Evolutionary conservation across 192 early-diverging fungal genomes (phyloP), one percentile per base, ranked within the genome.

Genomic region (Entomortierella parvispora): DNA sequence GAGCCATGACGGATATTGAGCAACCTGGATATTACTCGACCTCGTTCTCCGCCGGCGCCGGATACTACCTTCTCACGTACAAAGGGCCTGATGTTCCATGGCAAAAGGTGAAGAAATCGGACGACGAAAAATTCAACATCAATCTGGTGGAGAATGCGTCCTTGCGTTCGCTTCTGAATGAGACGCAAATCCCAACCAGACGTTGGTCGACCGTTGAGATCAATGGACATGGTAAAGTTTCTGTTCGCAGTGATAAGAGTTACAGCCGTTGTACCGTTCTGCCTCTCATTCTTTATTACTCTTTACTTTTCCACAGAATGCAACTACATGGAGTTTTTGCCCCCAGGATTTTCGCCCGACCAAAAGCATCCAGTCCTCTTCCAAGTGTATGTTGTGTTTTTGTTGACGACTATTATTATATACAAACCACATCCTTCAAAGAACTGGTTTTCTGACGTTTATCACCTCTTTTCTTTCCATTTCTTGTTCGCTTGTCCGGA

Each of bases 311-410:
- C 49, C 9, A 14, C 67, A 66, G 83, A 87, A 43, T 84, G 97
- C 72, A 95, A 96, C 76, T 93, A 90, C 15, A 90, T 91, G 84
- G 87, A 93, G 45, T 87, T 90, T 18, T 85, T 91, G 28, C 96
- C 96, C 50, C 88, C 91, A 29, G 85, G 87, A 53, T 97, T 98
- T 71, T 87, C 96, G 62, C 69, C 84, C 20, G 80, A 69, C 10
- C 81, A 86, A 44, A 90, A 91, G 64, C 95, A 99, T 62, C 95
- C 95, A 25, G 91, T 98, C 8, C 69, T 97, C 48, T 91, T 99
- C 80, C 82, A 86, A 65, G 90, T 96, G 18, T 81, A 58, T 34
- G 65, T 26, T 26, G 18, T 2, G 15, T 6, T 28, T 17, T 15
- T 12, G 20, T 6, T 46, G 6, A 1, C 26, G 10, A 47, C 5